Conservation (phyloP, 1,139 yeast species). For the Saccharomyces hybrid region DNA sequence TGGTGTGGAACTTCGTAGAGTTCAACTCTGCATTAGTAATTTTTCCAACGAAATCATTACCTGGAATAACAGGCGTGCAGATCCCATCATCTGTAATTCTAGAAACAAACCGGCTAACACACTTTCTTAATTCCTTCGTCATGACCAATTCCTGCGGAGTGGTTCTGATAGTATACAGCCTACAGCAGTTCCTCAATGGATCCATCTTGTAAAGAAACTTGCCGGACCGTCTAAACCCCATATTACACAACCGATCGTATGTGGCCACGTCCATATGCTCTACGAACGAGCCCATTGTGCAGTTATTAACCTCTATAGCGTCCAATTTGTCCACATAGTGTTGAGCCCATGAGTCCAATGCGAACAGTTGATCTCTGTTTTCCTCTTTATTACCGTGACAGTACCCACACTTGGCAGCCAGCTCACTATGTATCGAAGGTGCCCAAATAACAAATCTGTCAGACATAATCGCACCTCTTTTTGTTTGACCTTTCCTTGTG, state of each 20-base stretch:
- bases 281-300: slow-evolving; percentile 44
- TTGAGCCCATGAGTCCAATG: slow-evolving; percentile 33
- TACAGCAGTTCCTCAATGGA: slow-evolving; percentile 64
- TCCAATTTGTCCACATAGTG: slow-evolving; percentile 7
- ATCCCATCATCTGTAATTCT: neutral
- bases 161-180: slow-evolving; percentile 75
- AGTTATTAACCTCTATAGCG: slow-evolving; percentile 16
- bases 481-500: neutral
- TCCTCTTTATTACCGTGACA: slow-evolving; percentile 45
- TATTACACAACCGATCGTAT: slow-evolving; percentile 59
- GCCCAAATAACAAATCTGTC: slow-evolving; percentile 3
- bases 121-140: slow-evolving; percentile 60
- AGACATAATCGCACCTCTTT: neutral
- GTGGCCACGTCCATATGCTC: slow-evolving; percentile 42
- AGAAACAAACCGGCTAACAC: slow-evolving; percentile 48
- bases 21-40: slow-evolving; percentile 29
- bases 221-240: slow-evolving; percentile 79
- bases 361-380: slow-evolving; percentile 30
- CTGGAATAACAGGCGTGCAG: neutral
- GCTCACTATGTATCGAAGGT: neutral
- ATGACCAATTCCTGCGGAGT: slow-evolving; percentile 40
- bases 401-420: slow-evolving; percentile 47
- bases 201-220: slow-evolving; percentile 67
- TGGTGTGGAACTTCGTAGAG: slow-evolving; percentile 38
- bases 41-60: slow-evolving; percentile 31